phyloP scores from a whole-genome alignment of 106 monocot species.

The Allium sativum region DNA sequence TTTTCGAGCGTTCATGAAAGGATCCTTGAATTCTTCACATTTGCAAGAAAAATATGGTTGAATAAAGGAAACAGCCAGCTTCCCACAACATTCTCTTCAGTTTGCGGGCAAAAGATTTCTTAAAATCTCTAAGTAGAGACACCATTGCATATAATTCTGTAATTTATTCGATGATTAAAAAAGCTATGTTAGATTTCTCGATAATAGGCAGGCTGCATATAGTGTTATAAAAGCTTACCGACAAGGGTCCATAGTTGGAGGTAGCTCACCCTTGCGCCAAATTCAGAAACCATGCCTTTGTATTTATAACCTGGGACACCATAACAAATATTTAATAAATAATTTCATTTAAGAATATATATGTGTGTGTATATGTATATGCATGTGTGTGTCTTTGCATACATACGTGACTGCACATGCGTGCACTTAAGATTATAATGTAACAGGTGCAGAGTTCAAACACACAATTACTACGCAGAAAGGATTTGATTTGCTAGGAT shows the following conservation, averaged over 20 bases:
- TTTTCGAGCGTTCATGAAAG: too few species aligned
- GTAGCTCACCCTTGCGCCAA: constrained; percentile 37
- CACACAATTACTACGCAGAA: too few species aligned
- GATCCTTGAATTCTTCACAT: neutral
- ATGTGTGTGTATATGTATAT: neutral
- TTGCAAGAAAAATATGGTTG: constrained; percentile 13
- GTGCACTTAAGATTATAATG: neutral
- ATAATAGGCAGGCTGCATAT: neutral
- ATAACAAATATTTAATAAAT: neutral
- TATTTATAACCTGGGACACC: constrained; percentile 20
- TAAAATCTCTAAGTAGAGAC: constrained; percentile 36
- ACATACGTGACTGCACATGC: neutral
- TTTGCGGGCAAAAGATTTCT: constrained; percentile 15
- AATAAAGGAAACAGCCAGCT: constrained; percentile 10
- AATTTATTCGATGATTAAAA: neutral
- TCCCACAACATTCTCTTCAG: constrained; percentile 16
- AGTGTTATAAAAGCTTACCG: constrained; percentile 29
- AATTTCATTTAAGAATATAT: neutral
- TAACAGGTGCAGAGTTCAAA: too few species aligned
- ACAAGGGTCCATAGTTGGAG: constrained; percentile 50
- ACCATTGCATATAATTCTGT: constrained; percentile 52
- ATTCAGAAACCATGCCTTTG: constrained; percentile 10
- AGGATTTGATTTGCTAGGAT: too few species aligned
- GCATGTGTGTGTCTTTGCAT: neutral
- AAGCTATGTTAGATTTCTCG: neutral